Evolutionary conservation across 345 rosid genomes (phyloP).

Genomic region (Eucalyptus urophylla): DNA sequence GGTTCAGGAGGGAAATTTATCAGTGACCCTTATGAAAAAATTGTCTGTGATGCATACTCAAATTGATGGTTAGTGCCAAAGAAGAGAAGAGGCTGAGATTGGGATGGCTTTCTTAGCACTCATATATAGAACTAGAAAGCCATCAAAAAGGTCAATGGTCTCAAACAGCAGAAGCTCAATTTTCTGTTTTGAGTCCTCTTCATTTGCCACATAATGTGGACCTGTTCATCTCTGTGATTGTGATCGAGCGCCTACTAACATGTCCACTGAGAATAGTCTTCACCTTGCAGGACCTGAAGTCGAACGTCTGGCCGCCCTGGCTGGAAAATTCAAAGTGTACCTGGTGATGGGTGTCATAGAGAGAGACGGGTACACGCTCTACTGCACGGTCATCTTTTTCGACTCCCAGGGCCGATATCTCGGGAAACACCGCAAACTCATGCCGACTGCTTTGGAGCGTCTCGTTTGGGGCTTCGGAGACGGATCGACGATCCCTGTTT

Average conservation of each 20-base stretch:
- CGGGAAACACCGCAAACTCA: conserved; percentile 81
- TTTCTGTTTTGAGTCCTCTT: background rate
- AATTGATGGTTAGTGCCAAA: background rate
- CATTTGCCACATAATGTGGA: background rate
- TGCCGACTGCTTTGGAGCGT: conserved; percentile 89
- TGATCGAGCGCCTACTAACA: background rate
- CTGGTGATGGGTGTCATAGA: conserved; percentile 92
- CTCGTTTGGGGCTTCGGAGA: conserved; percentile 96
- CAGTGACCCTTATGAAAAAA: background rate
- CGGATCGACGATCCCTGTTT: conserved; percentile 82
- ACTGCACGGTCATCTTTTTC: conserved; percentile 74
- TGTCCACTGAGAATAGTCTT: background rate
- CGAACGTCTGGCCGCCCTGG: conserved; percentile 75
- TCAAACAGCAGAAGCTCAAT: background rate
- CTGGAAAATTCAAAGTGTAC: conserved; percentile 67
- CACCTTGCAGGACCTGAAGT: conserved; percentile 60
- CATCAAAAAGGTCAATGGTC: background rate
- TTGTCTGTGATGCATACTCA: background rate
- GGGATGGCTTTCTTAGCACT: background rate
- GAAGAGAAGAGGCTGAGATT: background rate
- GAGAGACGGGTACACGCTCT: conserved; percentile 83
- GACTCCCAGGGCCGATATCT: conserved; percentile 71
- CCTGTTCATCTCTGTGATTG: background rate
- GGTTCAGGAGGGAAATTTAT: background rate
- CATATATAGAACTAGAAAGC: background rate